Percentiles rank a stretch among this genome's conserved stretches.
phyloP scores from a whole-genome alignment of 306 rosid genomes.

The Canavalia ensiformis region DNA sequence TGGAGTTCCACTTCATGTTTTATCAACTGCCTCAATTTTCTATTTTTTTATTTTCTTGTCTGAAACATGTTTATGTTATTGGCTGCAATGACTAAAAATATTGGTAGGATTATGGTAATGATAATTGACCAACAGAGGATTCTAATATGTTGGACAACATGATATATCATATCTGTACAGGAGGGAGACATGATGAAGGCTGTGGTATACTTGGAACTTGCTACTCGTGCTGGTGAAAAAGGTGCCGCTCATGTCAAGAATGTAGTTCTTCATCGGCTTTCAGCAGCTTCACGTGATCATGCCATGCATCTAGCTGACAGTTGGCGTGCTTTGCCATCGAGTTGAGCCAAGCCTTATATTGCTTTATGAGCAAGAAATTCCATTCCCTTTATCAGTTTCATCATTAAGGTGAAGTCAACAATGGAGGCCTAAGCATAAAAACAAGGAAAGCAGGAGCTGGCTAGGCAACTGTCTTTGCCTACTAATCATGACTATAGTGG shows the following conservation, averaged over 20 bases:
- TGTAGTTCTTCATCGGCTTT: constrained; percentile 69
- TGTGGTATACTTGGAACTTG: constrained; percentile 90
- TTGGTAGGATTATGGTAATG: constrained; percentile 37
- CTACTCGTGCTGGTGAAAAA: constrained; percentile 77
- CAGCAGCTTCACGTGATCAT: constrained; percentile 65
- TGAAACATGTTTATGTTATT: constrained; percentile 18
- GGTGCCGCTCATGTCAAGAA: constrained; percentile 77
- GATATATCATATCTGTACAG: constrained; percentile 54
- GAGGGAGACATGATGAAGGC: constrained; percentile 86
- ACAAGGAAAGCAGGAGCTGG: constrained; percentile 40
- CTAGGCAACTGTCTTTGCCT: constrained; percentile 27
- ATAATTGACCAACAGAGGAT: constrained; percentile 18
- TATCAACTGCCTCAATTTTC: constrained; percentile 7
- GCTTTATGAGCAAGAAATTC: constrained; percentile 29
- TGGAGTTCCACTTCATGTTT: background rate
- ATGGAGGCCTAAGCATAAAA: constrained; percentile 16
- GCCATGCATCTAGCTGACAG: constrained; percentile 68
- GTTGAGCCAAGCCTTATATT: constrained; percentile 45
- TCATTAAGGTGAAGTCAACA: background rate
- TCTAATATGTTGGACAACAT: background rate
- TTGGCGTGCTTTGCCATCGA: constrained; percentile 76
- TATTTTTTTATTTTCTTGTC: constrained; percentile 26
- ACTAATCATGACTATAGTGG: constrained; percentile 20
- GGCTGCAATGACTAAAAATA: constrained; percentile 32
- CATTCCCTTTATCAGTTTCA: background rate